A percentile compares a stretch with the other conserved stretches of the same genome.
Evolutionary conservation across 306 rosid genomes (phyloP).

Genomic region (Castanea crenata): DNA sequence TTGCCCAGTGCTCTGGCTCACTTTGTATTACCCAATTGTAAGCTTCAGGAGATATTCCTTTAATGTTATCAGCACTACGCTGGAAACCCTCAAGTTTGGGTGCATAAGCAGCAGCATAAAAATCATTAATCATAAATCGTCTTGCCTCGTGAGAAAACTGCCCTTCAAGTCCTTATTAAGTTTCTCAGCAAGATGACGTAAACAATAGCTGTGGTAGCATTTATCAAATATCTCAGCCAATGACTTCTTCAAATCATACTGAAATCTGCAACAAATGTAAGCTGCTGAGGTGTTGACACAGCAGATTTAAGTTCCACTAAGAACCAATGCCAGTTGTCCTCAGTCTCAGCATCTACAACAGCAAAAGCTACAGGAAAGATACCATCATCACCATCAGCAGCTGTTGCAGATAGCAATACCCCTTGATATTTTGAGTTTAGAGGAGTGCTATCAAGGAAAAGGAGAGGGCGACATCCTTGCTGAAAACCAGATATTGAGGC

Average conservation of each 20-base stretch:
- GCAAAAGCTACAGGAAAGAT: slow-evolving; percentile 89
- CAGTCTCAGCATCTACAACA: slow-evolving; percentile 81
- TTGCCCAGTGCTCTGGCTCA: slow-evolving; percentile 91
- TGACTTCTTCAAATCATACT: slow-evolving; percentile 65
- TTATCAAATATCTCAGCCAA: slow-evolving; percentile 71
- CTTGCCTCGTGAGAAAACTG: slow-evolving; percentile 98
- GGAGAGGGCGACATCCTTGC: slow-evolving; percentile 88
- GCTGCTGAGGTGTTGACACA: slow-evolving; percentile 47
- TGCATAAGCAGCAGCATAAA: slow-evolving; percentile 83
- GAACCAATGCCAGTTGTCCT: slow-evolving; percentile 95
- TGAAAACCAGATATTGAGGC: slow-evolving; percentile 83
- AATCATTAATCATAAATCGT: slow-evolving; percentile 85
- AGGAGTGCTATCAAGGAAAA: slow-evolving; percentile 79
- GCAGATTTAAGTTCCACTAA: slow-evolving; percentile 68
- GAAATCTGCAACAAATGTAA: slow-evolving; percentile 86
- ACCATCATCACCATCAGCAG: slow-evolving; percentile 83
- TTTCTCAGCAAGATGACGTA: slow-evolving; percentile 86
- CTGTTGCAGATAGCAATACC: slow-evolving; percentile 74
- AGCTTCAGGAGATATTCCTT: slow-evolving; percentile 92
- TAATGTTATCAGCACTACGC: slow-evolving; percentile 62
- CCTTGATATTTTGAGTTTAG: slow-evolving; percentile 92
- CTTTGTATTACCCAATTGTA: slow-evolving; percentile 80
- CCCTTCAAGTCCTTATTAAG: slow-evolving; percentile 87
- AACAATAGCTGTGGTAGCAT: slow-evolving; percentile 73
- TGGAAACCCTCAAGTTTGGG: slow-evolving; percentile 68